phyloP scores from a whole-genome alignment of 768 basidiomycete species.

The Terana coerulea region DNA sequence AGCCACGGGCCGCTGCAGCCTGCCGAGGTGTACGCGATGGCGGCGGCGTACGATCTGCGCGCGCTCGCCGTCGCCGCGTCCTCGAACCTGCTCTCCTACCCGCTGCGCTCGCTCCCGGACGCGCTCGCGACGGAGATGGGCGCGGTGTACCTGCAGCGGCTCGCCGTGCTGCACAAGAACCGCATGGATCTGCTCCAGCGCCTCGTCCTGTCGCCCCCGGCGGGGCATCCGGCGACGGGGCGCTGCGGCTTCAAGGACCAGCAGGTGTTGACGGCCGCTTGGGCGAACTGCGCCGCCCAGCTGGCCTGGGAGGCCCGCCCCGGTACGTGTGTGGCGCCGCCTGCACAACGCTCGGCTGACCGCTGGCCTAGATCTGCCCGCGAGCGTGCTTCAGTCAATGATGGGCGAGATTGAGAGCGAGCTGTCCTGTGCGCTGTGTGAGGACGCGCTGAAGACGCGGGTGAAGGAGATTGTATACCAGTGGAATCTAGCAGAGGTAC shows the following conservation, averaged over 20 bases:
- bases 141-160: not conserved
- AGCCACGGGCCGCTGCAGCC: constrained; percentile 33
- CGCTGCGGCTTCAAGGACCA: not conserved
- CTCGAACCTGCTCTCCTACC: constrained; percentile 28
- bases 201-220: not conserved
- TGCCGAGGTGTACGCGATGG: constrained; percentile 41
- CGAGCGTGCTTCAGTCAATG: not conserved
- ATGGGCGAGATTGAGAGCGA: not conserved
- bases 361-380: not conserved
- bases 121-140: not conserved
- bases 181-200: not conserved
- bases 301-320: not conserved
- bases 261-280: not conserved
- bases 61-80: constrained; percentile 38
- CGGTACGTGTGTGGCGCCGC: not conserved
- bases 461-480: not conserved
- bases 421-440: not conserved
- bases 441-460: not conserved
- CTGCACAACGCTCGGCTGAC: not conserved
- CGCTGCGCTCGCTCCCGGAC: not conserved
- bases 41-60: constrained; percentile 30
- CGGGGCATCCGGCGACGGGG: not conserved
- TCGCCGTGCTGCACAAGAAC: not conserved
- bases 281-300: not conserved
- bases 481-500: not conserved